Evolutionary conservation across 2,329 filamentous ascomycete genomes (phyloP).

Genomic region (Ascochyta viciae-villosae): DNA sequence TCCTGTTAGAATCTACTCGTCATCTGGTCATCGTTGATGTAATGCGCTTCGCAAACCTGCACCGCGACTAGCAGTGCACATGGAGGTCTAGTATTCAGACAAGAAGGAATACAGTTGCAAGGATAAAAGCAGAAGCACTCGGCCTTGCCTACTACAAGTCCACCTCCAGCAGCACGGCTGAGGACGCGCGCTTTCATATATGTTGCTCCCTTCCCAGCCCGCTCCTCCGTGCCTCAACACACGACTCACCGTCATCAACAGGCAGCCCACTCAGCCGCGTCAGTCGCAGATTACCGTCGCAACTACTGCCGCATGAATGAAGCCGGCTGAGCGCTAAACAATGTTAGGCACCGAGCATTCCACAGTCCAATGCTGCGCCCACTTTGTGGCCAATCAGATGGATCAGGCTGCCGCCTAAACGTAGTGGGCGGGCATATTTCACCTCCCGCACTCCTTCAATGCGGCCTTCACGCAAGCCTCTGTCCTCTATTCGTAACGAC

Average conservation of each 20-base stretch:
- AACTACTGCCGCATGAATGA: conserved; percentile 18
- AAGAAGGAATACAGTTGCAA: background rate
- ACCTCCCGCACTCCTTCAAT: conserved; percentile 8
- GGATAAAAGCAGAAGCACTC: background rate
- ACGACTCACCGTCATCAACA: conserved; percentile 18
- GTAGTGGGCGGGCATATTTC: conserved; percentile 5
- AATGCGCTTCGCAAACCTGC: no score
- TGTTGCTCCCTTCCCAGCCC: conserved; percentile 8
- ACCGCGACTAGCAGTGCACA: background rate
- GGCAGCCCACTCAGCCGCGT: conserved; percentile 20
- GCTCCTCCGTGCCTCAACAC: conserved; percentile 14
- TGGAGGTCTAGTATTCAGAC: background rate
- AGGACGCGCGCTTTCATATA: conserved; percentile 15
- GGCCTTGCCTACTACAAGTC: background rate
- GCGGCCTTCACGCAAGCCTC: background rate
- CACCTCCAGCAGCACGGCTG: conserved; percentile 2
- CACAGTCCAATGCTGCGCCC: conserved; percentile 11
- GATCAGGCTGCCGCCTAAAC: conserved; percentile 1
- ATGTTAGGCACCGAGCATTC: conserved; percentile 15
- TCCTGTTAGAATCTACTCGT: no score
- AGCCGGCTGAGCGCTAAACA: conserved; percentile 15
- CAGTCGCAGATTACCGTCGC: conserved; percentile 15
- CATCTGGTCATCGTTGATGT: no score
- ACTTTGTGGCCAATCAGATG: conserved; percentile 6
- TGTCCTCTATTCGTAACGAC: background rate